Evolutionary conservation across 2,329 filamentous ascomycete species (phyloP), one percentile per base, ranked within the genome.

Genomic region (Aureobasidium sp.): DNA sequence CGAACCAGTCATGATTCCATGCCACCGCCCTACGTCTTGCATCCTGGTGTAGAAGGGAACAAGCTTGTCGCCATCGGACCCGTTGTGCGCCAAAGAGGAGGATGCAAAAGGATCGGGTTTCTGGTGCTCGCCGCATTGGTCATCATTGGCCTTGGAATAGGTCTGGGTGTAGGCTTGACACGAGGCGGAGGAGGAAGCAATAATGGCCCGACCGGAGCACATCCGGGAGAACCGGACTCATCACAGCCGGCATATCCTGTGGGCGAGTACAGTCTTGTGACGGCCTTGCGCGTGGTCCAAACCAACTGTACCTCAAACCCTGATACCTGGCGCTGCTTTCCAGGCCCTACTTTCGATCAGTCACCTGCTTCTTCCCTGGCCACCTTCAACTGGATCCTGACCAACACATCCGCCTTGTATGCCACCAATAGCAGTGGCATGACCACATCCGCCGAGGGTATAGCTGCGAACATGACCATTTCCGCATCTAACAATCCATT

Each of bases 311-410:
- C 84, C 0, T 78, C 81, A 15, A 80, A 83, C 66, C 66, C 81
- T 0, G 73, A 77, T 5, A 84, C 84, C 1, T 89, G 86, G 84
- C 77, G 77, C 61, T 89, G 87, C 75, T 83, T 80, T 64, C 84
- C 86, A 1, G 82, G 81, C 68, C 75, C 73, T 2, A 77, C 77
- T 34, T 85, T 83, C 72, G 72, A 75, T 51, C 66, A 67, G 9
- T 71, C 76, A 7, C 71, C 70, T 3, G 74, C 76, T 24, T 70
- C 78, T 5, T 77, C 82, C 0, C 9, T 55, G 34, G 32, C 60
- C 1, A 82, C 79, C 7, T 87, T 88, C 71, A 79, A 82, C 70
- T 89, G 85, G 86, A 77, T 82, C 63, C 84, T 89, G 63, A 72
- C 72, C 2, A 74, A 75, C 9, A 69, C 75, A 1, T 73, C 76